phyloP scores from a whole-genome alignment of 495 filamentous ascomycete species.

The Gamarada debralockiae region DNA sequence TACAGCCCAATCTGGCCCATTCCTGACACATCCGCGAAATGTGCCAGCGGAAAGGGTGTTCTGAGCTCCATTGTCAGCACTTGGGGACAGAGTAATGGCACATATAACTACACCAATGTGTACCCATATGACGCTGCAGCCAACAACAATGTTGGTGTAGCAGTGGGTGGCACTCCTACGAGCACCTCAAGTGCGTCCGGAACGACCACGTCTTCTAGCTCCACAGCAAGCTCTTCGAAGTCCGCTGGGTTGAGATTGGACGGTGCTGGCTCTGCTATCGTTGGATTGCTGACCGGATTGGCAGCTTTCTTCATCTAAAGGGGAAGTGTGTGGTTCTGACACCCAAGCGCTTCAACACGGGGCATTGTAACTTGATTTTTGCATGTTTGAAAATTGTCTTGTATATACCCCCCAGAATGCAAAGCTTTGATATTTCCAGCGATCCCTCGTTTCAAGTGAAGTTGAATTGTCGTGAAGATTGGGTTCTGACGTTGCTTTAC shows the following conservation, averaged over 20 bases:
- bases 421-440: no score
- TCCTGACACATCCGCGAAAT: conserved; percentile 1
- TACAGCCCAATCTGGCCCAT: neutral
- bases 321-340: no score
- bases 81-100: neutral
- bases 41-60: conserved; percentile 1
- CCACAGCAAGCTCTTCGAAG: neutral
- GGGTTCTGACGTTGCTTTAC: no score
- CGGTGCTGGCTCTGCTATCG: neutral
- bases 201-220: neutral
- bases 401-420: no score
- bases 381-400: no score
- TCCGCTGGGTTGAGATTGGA: neutral
- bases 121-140: neutral
- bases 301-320: neutral
- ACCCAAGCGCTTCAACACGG: no score
- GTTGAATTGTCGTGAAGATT: no score
- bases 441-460: no score
- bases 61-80: neutral
- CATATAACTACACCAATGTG: neutral
- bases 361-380: no score
- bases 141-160: neutral
- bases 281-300: neutral
- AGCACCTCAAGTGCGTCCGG: neutral
- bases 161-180: neutral